These are phyloP conservation scores for Aspergillus pseudoterreus DNA, from an alignment of 2,329 filamentous ascomycete species.

Conservation along the genomic window DNA sequence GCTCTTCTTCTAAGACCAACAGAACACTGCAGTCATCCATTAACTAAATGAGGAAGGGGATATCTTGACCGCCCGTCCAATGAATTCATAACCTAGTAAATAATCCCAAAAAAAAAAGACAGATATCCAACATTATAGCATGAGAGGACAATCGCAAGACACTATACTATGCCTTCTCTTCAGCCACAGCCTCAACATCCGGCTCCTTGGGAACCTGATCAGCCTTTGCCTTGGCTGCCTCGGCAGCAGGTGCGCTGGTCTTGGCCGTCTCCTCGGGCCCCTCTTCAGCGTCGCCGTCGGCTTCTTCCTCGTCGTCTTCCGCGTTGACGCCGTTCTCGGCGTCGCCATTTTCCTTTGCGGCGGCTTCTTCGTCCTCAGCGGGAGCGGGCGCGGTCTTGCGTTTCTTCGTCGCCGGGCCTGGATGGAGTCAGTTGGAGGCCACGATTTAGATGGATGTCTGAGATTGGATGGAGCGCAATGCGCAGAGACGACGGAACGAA, in stretches of 20 bases:
- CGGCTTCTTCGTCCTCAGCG: constrained; percentile 10
- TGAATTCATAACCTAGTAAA: too few species aligned
- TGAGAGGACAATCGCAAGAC: not conserved
- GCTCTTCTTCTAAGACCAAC: not conserved
- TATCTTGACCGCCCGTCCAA: too few species aligned
- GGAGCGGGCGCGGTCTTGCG: constrained; percentile 27
- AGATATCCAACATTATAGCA: too few species aligned
- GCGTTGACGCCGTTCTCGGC: constrained; percentile 16
- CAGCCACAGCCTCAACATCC: constrained; percentile 32
- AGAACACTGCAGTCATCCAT: too few species aligned
- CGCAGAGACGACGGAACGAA: not conserved
- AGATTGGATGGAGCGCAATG: not conserved
- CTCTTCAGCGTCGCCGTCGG: constrained; percentile 21
- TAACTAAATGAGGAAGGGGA: too few species aligned
- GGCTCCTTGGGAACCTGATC: constrained; percentile 26
- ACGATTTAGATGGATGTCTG: not conserved
- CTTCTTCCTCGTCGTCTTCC: constrained; percentile 18
- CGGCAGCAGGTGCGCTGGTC: constrained; percentile 29
- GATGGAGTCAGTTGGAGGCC: not conserved
- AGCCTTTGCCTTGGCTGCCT: constrained; percentile 33
- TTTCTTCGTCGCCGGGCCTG: constrained; percentile 27
- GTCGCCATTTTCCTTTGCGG: constrained; percentile 18
- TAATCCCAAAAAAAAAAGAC: too few species aligned
- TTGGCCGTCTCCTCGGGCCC: constrained; percentile 27
- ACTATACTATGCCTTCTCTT: constrained; percentile 13